Percentiles rank a stretch among this genome's conserved stretches.
Evolutionary conservation across 345 rosid genomes (phyloP).

Genomic region (Clausena lansium): DNA sequence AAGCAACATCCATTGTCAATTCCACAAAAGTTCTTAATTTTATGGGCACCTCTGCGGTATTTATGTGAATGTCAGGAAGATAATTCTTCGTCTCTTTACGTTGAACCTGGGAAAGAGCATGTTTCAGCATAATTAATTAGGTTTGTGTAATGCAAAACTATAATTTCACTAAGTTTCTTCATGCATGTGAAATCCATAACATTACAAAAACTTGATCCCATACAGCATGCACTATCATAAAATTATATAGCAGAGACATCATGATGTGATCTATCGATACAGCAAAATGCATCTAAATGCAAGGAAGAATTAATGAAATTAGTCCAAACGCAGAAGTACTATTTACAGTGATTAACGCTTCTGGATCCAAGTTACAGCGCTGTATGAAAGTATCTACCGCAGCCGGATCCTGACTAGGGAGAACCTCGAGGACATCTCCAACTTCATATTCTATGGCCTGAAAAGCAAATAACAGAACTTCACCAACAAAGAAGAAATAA

Average conservation of each 20-base stretch:
- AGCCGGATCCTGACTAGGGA: constrained; percentile 66
- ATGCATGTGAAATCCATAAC: neutral
- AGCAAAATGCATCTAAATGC: neutral
- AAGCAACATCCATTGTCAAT: constrained; percentile 92
- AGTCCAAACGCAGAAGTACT: neutral
- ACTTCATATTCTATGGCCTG: constrained; percentile 62
- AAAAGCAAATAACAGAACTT: constrained; percentile 14
- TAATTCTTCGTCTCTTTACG: constrained; percentile 41
- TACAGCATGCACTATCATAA: neutral
- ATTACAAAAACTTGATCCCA: neutral
- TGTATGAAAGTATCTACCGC: constrained; percentile 68
- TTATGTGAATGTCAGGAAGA: constrained; percentile 16
- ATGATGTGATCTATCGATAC: neutral
- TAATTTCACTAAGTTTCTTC: neutral
- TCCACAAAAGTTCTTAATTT: constrained; percentile 72
- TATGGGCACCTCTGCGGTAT: constrained; percentile 41
- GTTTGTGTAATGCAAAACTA: neutral
- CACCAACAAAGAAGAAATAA: neutral
- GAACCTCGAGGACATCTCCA: constrained; percentile 90
- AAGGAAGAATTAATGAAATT: neutral
- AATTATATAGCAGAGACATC: neutral
- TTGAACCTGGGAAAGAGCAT: constrained; percentile 50
- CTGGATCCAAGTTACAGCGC: constrained; percentile 77
- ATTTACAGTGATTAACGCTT: constrained; percentile 71
- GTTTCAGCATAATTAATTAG: constrained; percentile 3